A percentile compares a stretch with the other conserved stretches of the same genome.
phyloP scores from a whole-genome alignment of 2,329 filamentous ascomycete species.

The Fusarium pilosicola region DNA sequence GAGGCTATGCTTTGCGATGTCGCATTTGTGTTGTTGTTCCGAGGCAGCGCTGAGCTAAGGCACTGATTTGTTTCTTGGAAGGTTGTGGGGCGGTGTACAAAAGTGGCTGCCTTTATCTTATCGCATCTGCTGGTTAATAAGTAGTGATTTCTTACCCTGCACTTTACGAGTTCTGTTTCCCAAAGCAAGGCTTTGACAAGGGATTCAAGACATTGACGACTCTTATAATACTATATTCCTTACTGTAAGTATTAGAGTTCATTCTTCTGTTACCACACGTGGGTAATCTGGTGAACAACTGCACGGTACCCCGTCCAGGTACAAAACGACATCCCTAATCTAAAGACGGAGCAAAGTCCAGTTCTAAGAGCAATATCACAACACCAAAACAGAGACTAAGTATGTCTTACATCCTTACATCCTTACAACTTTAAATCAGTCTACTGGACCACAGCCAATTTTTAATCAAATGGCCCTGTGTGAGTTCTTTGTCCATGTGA shows the following conservation, averaged over 20 bases:
- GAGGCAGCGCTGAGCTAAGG: not conserved
- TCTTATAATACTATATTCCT: not conserved
- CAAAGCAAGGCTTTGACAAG: fast-evolving
- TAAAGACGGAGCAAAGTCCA: no score
- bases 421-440: not conserved
- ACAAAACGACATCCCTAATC: no score
- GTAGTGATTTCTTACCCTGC: not conserved
- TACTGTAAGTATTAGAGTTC: fast-evolving
- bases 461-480: not conserved
- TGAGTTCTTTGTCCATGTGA: fast-evolving
- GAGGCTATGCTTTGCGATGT: no score
- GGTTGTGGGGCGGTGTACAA: not conserved
- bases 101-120: not conserved
- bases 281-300: no score
- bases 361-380: not conserved
- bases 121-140: not conserved
- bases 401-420: not conserved
- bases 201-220: not conserved
- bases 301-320: fast-evolving
- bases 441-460: not conserved
- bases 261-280: fast-evolving
- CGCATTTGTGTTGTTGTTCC: not conserved
- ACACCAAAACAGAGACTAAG: not conserved
- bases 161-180: not conserved
- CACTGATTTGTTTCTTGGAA: not conserved